Conservation (phyloP, 148 eudicot species). For the Vaccinium corymbosum region DNA sequence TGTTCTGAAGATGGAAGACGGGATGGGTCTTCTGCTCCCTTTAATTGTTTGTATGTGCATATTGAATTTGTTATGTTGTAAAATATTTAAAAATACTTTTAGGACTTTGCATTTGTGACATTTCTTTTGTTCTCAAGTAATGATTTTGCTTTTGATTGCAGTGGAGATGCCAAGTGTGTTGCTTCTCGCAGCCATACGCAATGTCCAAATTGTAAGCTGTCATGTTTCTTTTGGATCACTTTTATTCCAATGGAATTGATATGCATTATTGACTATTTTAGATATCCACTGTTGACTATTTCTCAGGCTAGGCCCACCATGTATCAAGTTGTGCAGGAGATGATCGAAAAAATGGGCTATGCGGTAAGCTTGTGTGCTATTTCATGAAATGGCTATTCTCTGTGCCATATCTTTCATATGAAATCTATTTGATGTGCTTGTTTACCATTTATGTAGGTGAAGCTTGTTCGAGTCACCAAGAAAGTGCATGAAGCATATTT, state of each 20-base stretch:
- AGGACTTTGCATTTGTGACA: constrained; percentile 3
- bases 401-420: not conserved
- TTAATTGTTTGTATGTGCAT: constrained; percentile 83
- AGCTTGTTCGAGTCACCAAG: constrained; percentile 90
- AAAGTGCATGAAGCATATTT: constrained; percentile 91
- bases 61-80: not conserved
- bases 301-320: constrained; percentile 90
- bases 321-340: constrained; percentile 83
- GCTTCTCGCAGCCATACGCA: constrained; percentile 85
- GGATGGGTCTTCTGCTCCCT: constrained; percentile 86
- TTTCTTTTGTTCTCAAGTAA: not conserved
- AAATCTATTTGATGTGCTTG: not conserved
- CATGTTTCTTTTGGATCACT: not conserved
- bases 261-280: constrained; percentile 1
- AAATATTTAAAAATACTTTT: not conserved
- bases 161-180: constrained; percentile 95
- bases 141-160: constrained; percentile 31
- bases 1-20: constrained; percentile 97
- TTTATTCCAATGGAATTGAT: not conserved
- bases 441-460: constrained; percentile 49
- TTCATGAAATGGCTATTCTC: not conserved
- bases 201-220: constrained; percentile 75
- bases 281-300: not conserved
- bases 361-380: constrained; percentile 38
- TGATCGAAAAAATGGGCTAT: constrained; percentile 96